Evolutionary conservation across 495 filamentous ascomycete genomes (phyloP), one percentile per base, ranked within the genome.

Genomic region (Endocarpon pusillum): DNA sequence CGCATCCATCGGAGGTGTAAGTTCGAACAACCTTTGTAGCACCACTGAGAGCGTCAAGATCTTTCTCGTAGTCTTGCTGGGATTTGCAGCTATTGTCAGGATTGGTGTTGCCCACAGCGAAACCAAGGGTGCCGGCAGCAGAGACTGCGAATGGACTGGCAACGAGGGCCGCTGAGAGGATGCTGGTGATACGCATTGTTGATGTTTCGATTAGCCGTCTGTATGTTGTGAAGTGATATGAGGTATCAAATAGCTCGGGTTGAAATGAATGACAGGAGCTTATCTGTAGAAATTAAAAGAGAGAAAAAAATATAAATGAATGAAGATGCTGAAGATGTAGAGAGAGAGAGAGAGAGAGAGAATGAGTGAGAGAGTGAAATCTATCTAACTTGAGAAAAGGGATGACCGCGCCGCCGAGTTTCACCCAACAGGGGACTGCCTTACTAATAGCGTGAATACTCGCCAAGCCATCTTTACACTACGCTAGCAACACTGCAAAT

Each of bases 61-160:
- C 81, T 21, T 58, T 57, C 35, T 70, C 61, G 51, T 79, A 83
- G 50, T 83, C 77, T 30, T 46, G 37, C 21, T 55, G 49, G 12
- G 50, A 46, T 58, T 87, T 87, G 67, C 79, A 83, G 32, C 45
- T 54, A 12, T 65, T 70, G 43, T 73, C 67, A 22, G 54, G 21
- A 27, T 57, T 59, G 43, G 64, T 55, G 42, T 62, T 52, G 32
- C 66, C 66, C 14, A 70, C 41, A 1, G 66, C 59, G 32, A 62
- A 61, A 17, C 66, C 66, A 33, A 70, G 43, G 15, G 48, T 62
- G 30, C 66, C 66, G 20, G 48, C 50, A 21, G 53, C 52, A 20
- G 55, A 55, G 19, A 57, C 55, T 9, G 58, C 44, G 23, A 62
- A 47, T 27, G 65, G 60, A 33, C 50, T 43, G 26, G 56, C 54